These are phyloP conservation scores for Mimosa bimucronata DNA, from an alignment of 306 rosid species.

Conservation along the genomic window DNA sequence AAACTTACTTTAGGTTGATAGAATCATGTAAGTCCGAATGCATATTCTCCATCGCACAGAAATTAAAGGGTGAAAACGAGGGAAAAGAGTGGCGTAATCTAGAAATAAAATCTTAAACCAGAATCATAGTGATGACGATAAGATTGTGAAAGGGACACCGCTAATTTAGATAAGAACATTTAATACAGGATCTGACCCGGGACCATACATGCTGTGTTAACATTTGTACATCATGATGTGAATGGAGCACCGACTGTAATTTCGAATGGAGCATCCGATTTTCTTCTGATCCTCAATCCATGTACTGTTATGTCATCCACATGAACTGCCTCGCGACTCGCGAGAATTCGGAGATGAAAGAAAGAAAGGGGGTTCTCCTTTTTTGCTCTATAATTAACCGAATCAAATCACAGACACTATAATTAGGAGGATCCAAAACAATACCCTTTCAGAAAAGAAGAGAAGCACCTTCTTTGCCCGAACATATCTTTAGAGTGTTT, in stretches of 20 bases:
- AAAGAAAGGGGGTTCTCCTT: neutral
- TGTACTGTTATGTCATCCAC: neutral
- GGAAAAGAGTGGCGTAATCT: neutral
- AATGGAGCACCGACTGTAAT: neutral
- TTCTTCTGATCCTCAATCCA: neutral
- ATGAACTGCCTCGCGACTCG: neutral
- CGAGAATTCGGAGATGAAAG: neutral
- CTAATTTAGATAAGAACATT: neutral
- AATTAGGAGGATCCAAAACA: neutral
- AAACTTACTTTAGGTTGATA: rapidly evolving
- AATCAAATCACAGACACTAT: neutral
- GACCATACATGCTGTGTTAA: conserved; percentile 6
- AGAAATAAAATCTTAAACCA: neutral
- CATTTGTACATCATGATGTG: neutral
- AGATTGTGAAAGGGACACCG: conserved; percentile 22
- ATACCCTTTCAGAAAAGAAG: neutral
- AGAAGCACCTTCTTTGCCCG: neutral
- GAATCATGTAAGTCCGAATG: neutral
- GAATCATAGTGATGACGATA: conserved; percentile 3
- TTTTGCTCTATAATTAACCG: neutral
- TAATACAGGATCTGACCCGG: neutral
- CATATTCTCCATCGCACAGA: neutral
- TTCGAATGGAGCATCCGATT: conserved; percentile 2
- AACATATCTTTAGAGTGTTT: neutral
- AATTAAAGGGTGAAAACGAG: neutral